These are phyloP conservation scores for Penicillium italicum DNA, from an alignment of 2,329 filamentous ascomycete species.

Conservation along the genomic window DNA sequence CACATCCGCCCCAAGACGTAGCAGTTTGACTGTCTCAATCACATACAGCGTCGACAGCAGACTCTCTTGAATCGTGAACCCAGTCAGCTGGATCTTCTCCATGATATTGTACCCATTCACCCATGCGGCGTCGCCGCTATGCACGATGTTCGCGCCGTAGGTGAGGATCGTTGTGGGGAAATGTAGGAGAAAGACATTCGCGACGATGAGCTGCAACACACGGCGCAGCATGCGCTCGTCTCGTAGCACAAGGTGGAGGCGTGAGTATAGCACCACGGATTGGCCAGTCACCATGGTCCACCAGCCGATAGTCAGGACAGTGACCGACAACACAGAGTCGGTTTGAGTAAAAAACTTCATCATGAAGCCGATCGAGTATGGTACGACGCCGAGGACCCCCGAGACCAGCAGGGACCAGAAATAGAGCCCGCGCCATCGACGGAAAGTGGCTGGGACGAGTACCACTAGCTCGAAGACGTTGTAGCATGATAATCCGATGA, in stretches of 20 bases:
- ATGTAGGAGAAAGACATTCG: slow-evolving; percentile 53
- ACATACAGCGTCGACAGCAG: slow-evolving; percentile 51
- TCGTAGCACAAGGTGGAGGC: slow-evolving; percentile 57
- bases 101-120: slow-evolving; percentile 44
- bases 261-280: slow-evolving; percentile 59
- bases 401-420: slow-evolving; percentile 43
- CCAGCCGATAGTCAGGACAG: slow-evolving; percentile 54
- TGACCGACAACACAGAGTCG: slow-evolving; percentile 35
- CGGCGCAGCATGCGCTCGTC: slow-evolving; percentile 49
- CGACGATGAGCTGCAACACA: slow-evolving; percentile 57
- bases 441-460: slow-evolving; percentile 40
- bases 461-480: slow-evolving; percentile 49
- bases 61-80: slow-evolving; percentile 47
- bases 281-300: slow-evolving; percentile 61
- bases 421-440: slow-evolving; percentile 40
- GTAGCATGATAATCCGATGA: slow-evolving; percentile 42
- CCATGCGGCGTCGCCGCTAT: slow-evolving; percentile 26
- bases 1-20: slow-evolving; percentile 33
- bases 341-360: slow-evolving; percentile 39
- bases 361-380: slow-evolving; percentile 43
- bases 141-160: slow-evolving; percentile 41
- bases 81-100: slow-evolving; percentile 47
- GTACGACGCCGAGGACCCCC: slow-evolving; percentile 36
- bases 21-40: slow-evolving; percentile 50
- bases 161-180: slow-evolving; percentile 54